These are phyloP conservation scores for Blastobotrys aristatus DNA, from an alignment of 1,139 yeast genomes.

Conservation along the genomic window DNA sequence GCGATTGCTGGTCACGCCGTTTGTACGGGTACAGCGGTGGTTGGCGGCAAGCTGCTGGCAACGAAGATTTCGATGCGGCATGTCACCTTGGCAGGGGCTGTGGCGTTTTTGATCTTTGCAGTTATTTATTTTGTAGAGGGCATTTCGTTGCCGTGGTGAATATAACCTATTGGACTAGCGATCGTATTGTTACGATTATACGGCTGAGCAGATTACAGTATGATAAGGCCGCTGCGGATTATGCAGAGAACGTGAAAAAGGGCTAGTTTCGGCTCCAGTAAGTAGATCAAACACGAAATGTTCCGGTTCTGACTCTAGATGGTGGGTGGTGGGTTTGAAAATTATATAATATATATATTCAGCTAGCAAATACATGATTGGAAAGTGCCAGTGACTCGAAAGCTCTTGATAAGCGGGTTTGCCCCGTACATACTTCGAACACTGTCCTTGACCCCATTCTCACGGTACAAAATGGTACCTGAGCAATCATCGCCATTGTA, in stretches of 20 bases:
- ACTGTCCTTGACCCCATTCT: background rate
- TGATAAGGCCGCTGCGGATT: too few species aligned
- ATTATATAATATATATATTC: too few species aligned
- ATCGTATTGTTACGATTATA: too few species aligned
- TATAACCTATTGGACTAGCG: too few species aligned
- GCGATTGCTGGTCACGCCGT: slow-evolving; percentile 84
- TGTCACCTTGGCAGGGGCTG: slow-evolving; percentile 86
- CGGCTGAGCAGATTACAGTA: too few species aligned
- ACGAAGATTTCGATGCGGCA: slow-evolving; percentile 85
- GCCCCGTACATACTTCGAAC: background rate
- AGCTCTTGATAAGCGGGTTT: background rate
- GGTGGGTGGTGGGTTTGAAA: too few species aligned
- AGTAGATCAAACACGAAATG: too few species aligned
- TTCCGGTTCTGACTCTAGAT: too few species aligned
- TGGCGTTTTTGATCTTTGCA: slow-evolving; percentile 79
- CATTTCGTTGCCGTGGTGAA: slow-evolving; percentile 13
- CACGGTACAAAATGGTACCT: background rate
- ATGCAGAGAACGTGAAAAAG: too few species aligned
- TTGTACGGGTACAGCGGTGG: slow-evolving; percentile 90
- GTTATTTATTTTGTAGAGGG: slow-evolving; percentile 54
- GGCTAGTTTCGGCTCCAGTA: too few species aligned
- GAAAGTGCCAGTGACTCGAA: background rate
- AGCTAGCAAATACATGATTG: background rate
- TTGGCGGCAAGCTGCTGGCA: slow-evolving; percentile 90
- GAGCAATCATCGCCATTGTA: slow-evolving; percentile 4